Percentiles rank a stretch among this genome's conserved stretches.
phyloP scores from a whole-genome alignment of 2,329 filamentous ascomycete genomes.

The Sphaerostilbella broomeana region DNA sequence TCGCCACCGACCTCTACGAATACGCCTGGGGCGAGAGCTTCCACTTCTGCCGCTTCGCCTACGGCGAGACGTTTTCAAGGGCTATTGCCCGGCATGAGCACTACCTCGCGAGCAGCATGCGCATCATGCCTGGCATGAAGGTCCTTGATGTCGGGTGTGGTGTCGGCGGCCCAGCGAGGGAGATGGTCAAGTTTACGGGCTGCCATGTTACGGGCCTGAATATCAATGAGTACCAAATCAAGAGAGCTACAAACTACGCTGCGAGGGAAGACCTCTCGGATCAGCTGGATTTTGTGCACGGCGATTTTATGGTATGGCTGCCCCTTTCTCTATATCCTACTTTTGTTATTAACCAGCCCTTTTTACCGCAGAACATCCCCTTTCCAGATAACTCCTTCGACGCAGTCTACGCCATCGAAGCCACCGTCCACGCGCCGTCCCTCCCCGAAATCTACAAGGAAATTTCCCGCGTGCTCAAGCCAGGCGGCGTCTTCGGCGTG shows the following conservation, averaged over 20 bases:
- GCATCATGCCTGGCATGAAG: constrained; percentile 76
- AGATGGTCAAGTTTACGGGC: constrained; percentile 94
- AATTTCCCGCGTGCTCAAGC: constrained; percentile 93
- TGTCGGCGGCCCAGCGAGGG: constrained; percentile 88
- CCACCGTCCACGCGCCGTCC: constrained; percentile 87
- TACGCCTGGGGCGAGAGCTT: constrained; percentile 95
- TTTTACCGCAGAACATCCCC: constrained; percentile 67
- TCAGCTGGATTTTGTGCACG: constrained; percentile 84
- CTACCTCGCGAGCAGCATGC: constrained; percentile 87
- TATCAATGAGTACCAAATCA: constrained; percentile 99
- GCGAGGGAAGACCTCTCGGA: constrained; percentile 70
- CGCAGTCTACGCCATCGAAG: constrained; percentile 94
- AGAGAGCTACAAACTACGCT: constrained; percentile 83
- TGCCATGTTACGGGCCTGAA: constrained; percentile 87
- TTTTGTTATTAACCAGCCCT: constrained; percentile 14
- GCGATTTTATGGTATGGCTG: constrained; percentile 76
- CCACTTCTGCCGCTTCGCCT: constrained; percentile 92
- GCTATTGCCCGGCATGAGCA: constrained; percentile 96
- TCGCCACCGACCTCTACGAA: constrained; percentile 94
- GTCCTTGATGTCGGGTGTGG: constrained; percentile 96
- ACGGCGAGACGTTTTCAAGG: constrained; percentile 80
- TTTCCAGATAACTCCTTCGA: constrained; percentile 92
- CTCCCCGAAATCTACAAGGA: constrained; percentile 89
- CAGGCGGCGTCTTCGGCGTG: constrained; percentile 89
- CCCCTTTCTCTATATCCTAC: background rate